Base-by-base conservation (phyloP, 371 early-diverging fungal genomes). In the Smittium culicis region DNA sequence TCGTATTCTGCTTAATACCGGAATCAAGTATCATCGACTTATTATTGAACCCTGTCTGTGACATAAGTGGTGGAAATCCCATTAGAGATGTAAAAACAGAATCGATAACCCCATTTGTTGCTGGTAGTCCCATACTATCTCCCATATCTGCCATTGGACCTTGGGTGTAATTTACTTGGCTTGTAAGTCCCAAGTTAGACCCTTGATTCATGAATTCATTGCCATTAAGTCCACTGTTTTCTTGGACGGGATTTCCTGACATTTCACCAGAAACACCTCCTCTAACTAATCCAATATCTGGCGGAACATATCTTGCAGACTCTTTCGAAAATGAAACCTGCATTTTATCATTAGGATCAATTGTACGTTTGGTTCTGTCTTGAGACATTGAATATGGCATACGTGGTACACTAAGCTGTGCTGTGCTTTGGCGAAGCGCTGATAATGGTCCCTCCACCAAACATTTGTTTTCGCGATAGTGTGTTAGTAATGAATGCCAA, bases 401-500 rank as follows among this genome's bases (percentile, higher is more conserved):
- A 54, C 71, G 77, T 34, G 76, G 77, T 55, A 67, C 66, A 71
- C 77, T 76, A 2, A 76, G 69, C 2, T 73, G 73, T 11, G 66
- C 70, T 1, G 72, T 64, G 73, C 77, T 76, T 35, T 70, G 77
- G 8, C 91, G 92, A 34, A 98, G 81, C 69, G 92, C 90, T 72
- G 82, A 86, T 63, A 99, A 75, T 27, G 91, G 87, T 30, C 99
- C 99, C 70, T 99, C 99, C 1, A 96, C 95, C 32, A 99, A 80
- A 61, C 90, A 86, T 2, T 85, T 85, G 69, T 87, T 82, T 71
- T 90, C 91, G 77, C 96, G 94, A 84, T 88, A 99, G 69, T 88
- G 91, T 31, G 88, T 87, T 20, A 99, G 79, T 59, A 99, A 80
- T 76, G 94, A 91, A 74, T 95, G 92, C 99, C 99, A 99, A 28